Percentiles rank a stretch among this genome's conserved stretches.
Conservation (phyloP, 106 monocot species). For the Platanthera guangdongensis region DNA sequence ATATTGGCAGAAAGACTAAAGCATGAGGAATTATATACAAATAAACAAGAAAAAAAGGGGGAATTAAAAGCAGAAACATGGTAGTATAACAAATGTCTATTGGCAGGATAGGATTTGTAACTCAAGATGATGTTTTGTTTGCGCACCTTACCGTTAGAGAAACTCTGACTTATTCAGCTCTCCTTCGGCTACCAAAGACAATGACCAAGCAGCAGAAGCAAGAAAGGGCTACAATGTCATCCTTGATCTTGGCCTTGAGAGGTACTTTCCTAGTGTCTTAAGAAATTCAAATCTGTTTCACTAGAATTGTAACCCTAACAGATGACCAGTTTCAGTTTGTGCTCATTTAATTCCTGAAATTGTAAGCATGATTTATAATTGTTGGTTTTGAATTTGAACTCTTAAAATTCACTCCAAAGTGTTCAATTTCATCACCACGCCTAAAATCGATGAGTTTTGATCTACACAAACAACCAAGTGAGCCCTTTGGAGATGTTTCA, state of each 20-base stretch:
- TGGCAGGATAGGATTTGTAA: conserved; percentile 80
- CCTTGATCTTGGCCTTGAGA: conserved; percentile 74
- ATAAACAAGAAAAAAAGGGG: not conserved
- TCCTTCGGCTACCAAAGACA: conserved; percentile 66
- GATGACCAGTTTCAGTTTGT: not conserved
- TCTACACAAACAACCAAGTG: too few species aligned
- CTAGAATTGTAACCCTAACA: not conserved
- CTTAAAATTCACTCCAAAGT: too few species aligned
- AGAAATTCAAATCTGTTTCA: not conserved
- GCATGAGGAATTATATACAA: too few species aligned
- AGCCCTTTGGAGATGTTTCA: too few species aligned
- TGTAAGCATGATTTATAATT: too few species aligned
- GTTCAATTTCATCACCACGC: too few species aligned
- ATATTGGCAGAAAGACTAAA: too few species aligned
- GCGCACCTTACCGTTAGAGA: conserved; percentile 77
- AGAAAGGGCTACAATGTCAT: conserved; percentile 68
- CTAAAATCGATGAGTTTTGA: too few species aligned
- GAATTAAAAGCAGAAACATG: not conserved
- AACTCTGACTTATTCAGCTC: conserved; percentile 79
- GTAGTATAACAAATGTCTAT: not conserved
- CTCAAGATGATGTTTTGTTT: conserved; percentile 78
- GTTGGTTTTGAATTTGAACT: too few species aligned
- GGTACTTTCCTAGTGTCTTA: conserved; percentile 22
- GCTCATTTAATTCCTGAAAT: too few species aligned
- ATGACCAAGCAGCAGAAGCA: conserved; percentile 60